These are phyloP conservation scores for Russula griseocarnosa DNA, from an alignment of 768 basidiomycete species.

Conservation along the genomic window DNA sequence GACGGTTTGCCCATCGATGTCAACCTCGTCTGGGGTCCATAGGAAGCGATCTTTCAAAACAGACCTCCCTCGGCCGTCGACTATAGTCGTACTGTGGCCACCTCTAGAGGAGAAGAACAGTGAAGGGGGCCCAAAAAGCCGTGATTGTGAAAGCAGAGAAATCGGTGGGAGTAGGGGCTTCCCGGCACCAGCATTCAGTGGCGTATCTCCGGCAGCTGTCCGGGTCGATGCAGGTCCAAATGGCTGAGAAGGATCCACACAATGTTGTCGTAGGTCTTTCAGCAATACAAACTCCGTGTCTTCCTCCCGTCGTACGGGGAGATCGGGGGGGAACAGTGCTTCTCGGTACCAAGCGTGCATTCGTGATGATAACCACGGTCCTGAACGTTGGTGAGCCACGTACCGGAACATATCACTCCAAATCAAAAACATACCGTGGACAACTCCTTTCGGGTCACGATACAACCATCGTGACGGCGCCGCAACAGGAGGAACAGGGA, in stretches of 20 bases:
- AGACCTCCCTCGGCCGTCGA: conserved; percentile 79
- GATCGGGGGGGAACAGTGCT: conserved; percentile 72
- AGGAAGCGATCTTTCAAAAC: conserved; percentile 76
- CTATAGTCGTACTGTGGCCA: conserved; percentile 83
- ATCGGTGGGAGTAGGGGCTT: conserved; percentile 67
- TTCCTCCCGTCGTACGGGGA: conserved; percentile 75
- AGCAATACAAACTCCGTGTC: conserved; percentile 64
- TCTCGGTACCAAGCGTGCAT: conserved; percentile 92
- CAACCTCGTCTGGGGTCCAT: conserved; percentile 65
- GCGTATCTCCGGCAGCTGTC: conserved; percentile 31
- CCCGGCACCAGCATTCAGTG: conserved; percentile 37
- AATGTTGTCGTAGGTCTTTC: conserved; percentile 71
- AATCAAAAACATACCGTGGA: conserved; percentile 57
- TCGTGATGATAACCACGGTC: conserved; percentile 81
- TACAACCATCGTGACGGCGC: conserved; percentile 79
- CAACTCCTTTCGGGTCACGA: conserved; percentile 72
- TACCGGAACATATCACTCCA: not conserved
- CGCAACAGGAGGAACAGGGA: conserved; percentile 64
- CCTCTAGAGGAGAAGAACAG: conserved; percentile 87
- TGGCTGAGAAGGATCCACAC: conserved; percentile 76
- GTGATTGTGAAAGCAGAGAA: conserved; percentile 72
- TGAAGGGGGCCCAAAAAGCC: conserved; percentile 82
- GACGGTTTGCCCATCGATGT: conserved; percentile 40
- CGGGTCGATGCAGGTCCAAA: conserved; percentile 49
- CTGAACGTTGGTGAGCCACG: conserved; percentile 37